Base-by-base conservation (phyloP, 208 protist genomes). In the Polymyxa betae region DNA sequence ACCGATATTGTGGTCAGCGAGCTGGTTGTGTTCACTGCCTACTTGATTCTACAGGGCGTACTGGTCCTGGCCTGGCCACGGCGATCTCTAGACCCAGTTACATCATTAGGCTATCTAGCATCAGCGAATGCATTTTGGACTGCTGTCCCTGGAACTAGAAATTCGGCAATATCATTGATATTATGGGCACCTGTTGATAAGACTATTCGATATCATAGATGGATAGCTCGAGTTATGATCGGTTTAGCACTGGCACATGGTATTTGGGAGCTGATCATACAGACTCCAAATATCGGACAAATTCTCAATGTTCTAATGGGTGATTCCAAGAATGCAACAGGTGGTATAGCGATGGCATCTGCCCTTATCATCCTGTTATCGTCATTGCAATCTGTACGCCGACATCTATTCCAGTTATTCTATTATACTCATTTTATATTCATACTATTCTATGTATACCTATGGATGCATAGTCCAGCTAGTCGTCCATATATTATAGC, bases 391-490 rank as follows among this genome's bases (percentile, higher is more conserved):
- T 82, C 72, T n/a, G 10, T 82, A 38, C 72, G 72, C 16, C 72
- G 72, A 5, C 72, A 43, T 43, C 72, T 82, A 5, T 82, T 82
- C 72, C n/a, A 82, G 35, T 82, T 82, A 5, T 82, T 82, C 72
- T 82, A 40, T n/a, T 82, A 82, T 43, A 38, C 72, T 12, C 72
- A 82, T 82, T 82, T 82, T n/a, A n/a, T 82, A 12, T 82, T 82
- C 40, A 43, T 82, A 5, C 35, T 82, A 12, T 82, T 82, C 72
- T 82, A 82, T 35, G 16, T 43, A 35, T 82, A 40, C 72, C 5
- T 43, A 16, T 5, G 5, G 72, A 40, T 82, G 16, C 72, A 82
- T n/a, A 35, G 16, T n/a, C 5, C 5, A 35, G 40, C n/a, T 35
- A 43, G 12, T 43, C 72, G n/a, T 12, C 72, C 72, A 43, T 82